These are phyloP conservation scores for Exophiala sp. DNA, from an alignment of 2,329 filamentous ascomycete genomes.

Conservation along the genomic window DNA sequence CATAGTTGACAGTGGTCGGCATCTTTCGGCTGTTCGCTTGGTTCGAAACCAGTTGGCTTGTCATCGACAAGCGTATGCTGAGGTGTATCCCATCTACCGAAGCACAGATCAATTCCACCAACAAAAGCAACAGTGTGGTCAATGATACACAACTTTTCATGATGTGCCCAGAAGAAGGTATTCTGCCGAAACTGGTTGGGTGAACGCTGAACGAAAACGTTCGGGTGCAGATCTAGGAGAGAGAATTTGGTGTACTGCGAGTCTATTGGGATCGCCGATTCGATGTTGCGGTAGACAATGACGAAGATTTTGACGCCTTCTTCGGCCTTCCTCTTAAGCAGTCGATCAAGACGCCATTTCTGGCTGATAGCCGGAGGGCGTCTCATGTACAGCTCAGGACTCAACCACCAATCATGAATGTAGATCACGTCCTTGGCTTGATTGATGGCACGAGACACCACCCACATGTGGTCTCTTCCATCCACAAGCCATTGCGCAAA, in stretches of 20 bases:
- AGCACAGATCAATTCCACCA: conserved; percentile 93
- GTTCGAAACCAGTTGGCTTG: conserved; percentile 90
- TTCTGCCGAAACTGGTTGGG: conserved; percentile 98
- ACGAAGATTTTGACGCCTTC: conserved; percentile 98
- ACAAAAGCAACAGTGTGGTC: conserved; percentile 96
- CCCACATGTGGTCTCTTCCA: conserved; percentile 98
- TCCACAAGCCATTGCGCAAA: conserved; percentile 97
- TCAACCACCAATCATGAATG: conserved; percentile 99
- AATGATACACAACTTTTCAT: conserved; percentile 96
- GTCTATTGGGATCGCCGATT: conserved; percentile 94
- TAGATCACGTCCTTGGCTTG: conserved; percentile 98
- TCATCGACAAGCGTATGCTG: conserved; percentile 89
- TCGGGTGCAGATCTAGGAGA: conserved; percentile 88
- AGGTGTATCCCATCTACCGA: conserved; percentile 95
- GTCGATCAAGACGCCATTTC: conserved; percentile 91
- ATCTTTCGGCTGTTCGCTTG: conserved; percentile 72
- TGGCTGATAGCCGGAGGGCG: conserved; percentile 93
- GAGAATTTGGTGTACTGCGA: conserved; percentile 98
- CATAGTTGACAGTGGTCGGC: conserved; percentile 93
- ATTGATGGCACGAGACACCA: conserved; percentile 91
- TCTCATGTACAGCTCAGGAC: conserved; percentile 91
- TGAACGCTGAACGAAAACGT: conserved; percentile 92
- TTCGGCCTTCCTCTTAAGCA: conserved; percentile 87
- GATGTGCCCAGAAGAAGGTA: conserved; percentile 98
- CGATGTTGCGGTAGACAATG: conserved; percentile 96